Conservation (phyloP, 208 protist species). For the Leishmania braziliensis region DNA sequence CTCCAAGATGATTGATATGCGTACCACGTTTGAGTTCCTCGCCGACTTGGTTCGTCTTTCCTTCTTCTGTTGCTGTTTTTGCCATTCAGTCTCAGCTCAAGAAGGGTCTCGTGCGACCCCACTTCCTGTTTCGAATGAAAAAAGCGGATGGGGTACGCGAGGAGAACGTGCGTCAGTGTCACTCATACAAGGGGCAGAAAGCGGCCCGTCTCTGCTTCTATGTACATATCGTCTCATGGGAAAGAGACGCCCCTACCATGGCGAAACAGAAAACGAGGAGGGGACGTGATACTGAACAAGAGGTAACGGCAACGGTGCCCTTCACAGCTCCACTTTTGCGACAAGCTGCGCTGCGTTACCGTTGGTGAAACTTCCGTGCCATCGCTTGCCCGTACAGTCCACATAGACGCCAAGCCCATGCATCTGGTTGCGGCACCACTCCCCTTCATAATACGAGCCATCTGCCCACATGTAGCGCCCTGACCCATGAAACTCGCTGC, state of each 20-base stretch:
- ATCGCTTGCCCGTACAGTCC: constrained; percentile 68
- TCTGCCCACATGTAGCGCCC: constrained; percentile 89
- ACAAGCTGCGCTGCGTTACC: constrained; percentile 48
- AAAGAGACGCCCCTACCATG: neutral
- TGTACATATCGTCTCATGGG: neutral
- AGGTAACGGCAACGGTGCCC: neutral
- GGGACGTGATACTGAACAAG: neutral
- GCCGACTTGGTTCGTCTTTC: neutral
- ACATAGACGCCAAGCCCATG: constrained; percentile 86
- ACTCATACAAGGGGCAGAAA: neutral
- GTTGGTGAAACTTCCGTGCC: constrained; percentile 74
- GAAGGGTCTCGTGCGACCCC: neutral
- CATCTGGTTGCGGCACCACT: constrained; percentile 83
- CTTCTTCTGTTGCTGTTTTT: neutral
- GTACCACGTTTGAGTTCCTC: neutral
- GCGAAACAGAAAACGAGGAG: neutral
- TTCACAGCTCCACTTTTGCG: constrained; percentile 57
- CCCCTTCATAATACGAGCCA: constrained; percentile 84
- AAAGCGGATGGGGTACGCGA: neutral
- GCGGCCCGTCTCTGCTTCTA: neutral
- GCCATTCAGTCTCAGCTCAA: neutral
- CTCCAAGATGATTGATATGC: neutral
- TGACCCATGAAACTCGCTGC: constrained; percentile 64
- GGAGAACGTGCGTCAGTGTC: neutral
- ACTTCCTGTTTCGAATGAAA: constrained; percentile 1